Evolutionary conservation across 1,284 basidiomycete species (phyloP), one percentile per base, ranked within the genome.

Genomic region (Bjerkandera adusta): DNA sequence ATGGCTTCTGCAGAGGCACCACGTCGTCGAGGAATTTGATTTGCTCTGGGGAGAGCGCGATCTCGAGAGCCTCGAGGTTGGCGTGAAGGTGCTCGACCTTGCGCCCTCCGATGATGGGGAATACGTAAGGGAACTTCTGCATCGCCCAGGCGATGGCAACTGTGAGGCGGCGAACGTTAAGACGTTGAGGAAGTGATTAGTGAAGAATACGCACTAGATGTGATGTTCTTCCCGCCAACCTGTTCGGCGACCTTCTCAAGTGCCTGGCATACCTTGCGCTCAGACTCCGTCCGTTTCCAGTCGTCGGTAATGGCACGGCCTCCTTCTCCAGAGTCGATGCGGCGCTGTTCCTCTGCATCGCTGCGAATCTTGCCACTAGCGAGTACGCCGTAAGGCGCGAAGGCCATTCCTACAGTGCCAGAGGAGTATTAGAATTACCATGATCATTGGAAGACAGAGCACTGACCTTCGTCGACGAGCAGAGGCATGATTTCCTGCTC

Each of bases 401-500:
- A 43, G 0, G 57, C 62, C 38, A 60, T 43, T 21, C 52, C 52
- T 53, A 35, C 6, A 62, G 55, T 32, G 7, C 57, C 56, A 10
- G 3, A 16, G 32, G 32, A 11, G 12, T 15, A 4, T 3, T 32
- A 20, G 38, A n/a, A 30, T 7, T 64, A 64, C 67, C 66, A 62
- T 3, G 54, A 56, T 13, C 7, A 49, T 36, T 59, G 56, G 12
- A 41, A 34, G 18, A n/a, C 27, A 8, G 18, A 12, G 13, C 10
- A 22, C 25, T 10, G 24, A 26, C 34, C 22, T 42, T 52, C 57
- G 24, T 57, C 57, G 7, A 41, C 47, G 36, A 33, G 50, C 79
- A 83, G 81, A 4, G 79, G 79, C 40, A 84, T 69, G 51, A 83
- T 75, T 12, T 83, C 79, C 7, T 77, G 67, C 64, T 82, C 80